Conservation (phyloP, 495 filamentous ascomycete species). For the Cercophora scortea region DNA sequence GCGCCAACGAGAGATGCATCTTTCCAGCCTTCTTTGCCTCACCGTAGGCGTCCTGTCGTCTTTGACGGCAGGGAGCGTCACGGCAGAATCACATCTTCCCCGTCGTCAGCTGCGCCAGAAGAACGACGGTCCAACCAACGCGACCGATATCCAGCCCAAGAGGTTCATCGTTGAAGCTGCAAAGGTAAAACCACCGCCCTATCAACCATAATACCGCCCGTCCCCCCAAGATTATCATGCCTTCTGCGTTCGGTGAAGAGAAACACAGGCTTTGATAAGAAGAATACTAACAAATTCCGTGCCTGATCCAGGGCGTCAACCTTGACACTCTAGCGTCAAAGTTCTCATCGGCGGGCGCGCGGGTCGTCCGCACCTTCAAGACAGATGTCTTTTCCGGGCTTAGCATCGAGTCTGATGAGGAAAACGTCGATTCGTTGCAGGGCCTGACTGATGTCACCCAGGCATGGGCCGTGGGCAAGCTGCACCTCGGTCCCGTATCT, state of each 20-base stretch:
- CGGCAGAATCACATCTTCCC: too few relatives aligned
- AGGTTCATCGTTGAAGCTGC: conserved; percentile 9
- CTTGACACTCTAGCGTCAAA: conserved; percentile 2
- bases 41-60: not conserved
- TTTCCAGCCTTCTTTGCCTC: not conserved
- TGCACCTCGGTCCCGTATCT: conserved; percentile 7
- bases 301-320: conserved; percentile 1
- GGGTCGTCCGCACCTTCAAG: conserved; percentile 22
- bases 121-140: not conserved
- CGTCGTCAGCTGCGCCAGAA: not conserved
- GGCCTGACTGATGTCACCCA: conserved; percentile 11
- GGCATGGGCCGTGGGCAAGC: conserved; percentile 19
- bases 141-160: conserved; percentile 1
- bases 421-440: conserved; percentile 17
- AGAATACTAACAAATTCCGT: too few relatives aligned
- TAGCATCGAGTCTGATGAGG: conserved; percentile 17
- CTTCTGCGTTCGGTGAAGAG: too few relatives aligned
- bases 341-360: conserved; percentile 1
- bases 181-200: not conserved
- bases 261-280: too few relatives aligned
- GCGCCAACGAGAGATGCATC: not conserved
- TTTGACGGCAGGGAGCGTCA: not conserved
- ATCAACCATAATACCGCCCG: not conserved
- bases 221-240: not conserved
- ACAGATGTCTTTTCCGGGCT: conserved; percentile 25